phyloP scores from a whole-genome alignment of 2,329 filamentous ascomycete species.

The Fusarium guadeloupense region DNA sequence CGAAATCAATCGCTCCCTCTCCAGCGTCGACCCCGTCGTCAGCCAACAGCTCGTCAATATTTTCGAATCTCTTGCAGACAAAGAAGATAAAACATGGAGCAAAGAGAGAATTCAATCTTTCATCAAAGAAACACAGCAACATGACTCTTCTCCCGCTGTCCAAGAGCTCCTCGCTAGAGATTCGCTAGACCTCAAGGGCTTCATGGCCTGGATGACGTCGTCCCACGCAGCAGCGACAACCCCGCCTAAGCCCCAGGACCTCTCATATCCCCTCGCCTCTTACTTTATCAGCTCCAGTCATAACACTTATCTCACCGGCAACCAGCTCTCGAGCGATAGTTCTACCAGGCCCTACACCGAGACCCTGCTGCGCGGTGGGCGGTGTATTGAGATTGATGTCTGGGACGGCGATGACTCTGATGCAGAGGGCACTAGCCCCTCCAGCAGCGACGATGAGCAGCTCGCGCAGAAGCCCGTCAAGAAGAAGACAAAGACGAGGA shows the following conservation, averaged over 20 bases:
- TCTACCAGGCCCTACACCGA: conserved; percentile 89
- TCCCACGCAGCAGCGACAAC: conserved; percentile 54
- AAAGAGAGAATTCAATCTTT: conserved; percentile 57
- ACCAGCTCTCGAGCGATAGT: conserved; percentile 86
- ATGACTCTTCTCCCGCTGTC: conserved; percentile 45
- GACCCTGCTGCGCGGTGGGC: conserved; percentile 83
- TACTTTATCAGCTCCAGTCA: conserved; percentile 96
- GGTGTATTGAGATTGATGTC: conserved; percentile 93
- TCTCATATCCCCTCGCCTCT: conserved; percentile 83
- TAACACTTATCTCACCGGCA: conserved; percentile 91
- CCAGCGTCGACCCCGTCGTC: conserved; percentile 53
- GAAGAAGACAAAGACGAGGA: conserved; percentile 63
- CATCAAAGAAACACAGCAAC: conserved; percentile 57
- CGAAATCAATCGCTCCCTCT: conserved; percentile 52
- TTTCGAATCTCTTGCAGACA: conserved; percentile 56
- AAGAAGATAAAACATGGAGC: conserved; percentile 55
- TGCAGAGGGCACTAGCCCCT: conserved; percentile 55
- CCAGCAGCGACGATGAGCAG: conserved; percentile 61
- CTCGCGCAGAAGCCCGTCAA: conserved; percentile 58
- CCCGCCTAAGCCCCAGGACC: conserved; percentile 56
- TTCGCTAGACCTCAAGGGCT: conserved; percentile 58
- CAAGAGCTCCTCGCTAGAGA: conserved; percentile 41
- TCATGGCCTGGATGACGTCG: conserved; percentile 67
- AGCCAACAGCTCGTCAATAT: conserved; percentile 57
- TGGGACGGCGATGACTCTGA: conserved; percentile 87